Evolutionary conservation across 2,329 filamentous ascomycete genomes (phyloP), one percentile per base, ranked within the genome.

Genomic region (Cytospora schulzeri): DNA sequence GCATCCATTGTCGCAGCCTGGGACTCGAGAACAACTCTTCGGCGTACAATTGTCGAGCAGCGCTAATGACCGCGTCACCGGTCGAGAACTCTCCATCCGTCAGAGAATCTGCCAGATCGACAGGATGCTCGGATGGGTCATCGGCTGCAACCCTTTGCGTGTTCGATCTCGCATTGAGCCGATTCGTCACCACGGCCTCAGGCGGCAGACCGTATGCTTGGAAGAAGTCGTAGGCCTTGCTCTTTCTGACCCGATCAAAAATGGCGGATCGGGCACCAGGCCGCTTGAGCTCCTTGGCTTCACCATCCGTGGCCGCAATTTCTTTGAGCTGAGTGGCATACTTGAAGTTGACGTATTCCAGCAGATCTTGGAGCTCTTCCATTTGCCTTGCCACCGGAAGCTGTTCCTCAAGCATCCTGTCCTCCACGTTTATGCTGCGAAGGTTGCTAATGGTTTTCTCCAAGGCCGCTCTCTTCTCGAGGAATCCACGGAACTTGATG

Each of bases 281-380:
- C 33, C 93, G 90, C 73, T 93, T 93, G 4, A 83, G 85, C 61
- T 88, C 86, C 66, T 90, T 90, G 12, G 83, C 78, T 62, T 87
- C 87, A 17, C 84, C 81, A 50, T 88, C 83, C 66, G 87, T 83
- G 22, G 87, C 80, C 17, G 88, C 86, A 56, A 96, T 77, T 68
- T 98, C 93, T 73, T 91, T 94, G 57, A 98, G 82, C 74, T 96
- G 88, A 3, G 88, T 81, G 5, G 91, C 88, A 71, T 98, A 98
- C 72, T 93, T 91, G 77, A 99, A 99, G 73, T 98, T 93, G 60
- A 98, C 81, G 71, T 98, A 98, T 73, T 99, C 95, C 73, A 98
- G 94, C 26, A 99, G 79, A 75, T 99, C 95, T 74, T 99, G 95
- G 22, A 99, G 83, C 74, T 99, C 95, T 74, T 99, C 95, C 83